Evolutionary conservation across 805 yeast species (phyloP).

Genomic region (Hanseniaspora guilliermondii): DNA sequence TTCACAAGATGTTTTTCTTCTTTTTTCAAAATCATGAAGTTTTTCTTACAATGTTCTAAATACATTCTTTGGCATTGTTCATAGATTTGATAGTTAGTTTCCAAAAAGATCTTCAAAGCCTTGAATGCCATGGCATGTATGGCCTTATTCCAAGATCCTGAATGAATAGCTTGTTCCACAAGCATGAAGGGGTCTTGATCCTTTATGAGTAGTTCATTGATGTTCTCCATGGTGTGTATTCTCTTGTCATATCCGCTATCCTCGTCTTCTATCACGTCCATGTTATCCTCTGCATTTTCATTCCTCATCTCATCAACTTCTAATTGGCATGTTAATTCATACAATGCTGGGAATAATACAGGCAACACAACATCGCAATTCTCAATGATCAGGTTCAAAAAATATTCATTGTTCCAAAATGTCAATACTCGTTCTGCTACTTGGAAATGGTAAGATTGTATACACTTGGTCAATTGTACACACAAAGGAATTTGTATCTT

Average conservation of each 20-base stretch:
- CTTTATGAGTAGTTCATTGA: slow-evolving; percentile 10
- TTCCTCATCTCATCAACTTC: slow-evolving; percentile 26
- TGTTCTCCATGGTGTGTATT: slow-evolving; percentile 12
- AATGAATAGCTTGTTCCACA: slow-evolving; percentile 31
- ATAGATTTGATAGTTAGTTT: slow-evolving; percentile 77
- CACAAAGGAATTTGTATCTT: slow-evolving; percentile 87
- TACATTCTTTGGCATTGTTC: slow-evolving; percentile 86
- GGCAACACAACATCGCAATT: slow-evolving; percentile 88
- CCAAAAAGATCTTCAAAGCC: slow-evolving; percentile 84
- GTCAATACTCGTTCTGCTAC: slow-evolving; percentile 90
- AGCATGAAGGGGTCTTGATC: slow-evolving; percentile 27
- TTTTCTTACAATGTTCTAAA: slow-evolving; percentile 66
- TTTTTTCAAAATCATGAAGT: slow-evolving; percentile 47
- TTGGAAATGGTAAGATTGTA: slow-evolving; percentile 91
- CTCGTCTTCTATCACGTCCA: slow-evolving; percentile 16
- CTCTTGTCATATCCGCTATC: slow-evolving; percentile 10
- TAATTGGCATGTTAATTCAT: slow-evolving; percentile 55
- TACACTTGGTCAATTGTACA: slow-evolving; percentile 87
- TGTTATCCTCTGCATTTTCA: slow-evolving; percentile 17
- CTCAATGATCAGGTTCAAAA: slow-evolving; percentile 78
- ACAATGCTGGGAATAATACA: slow-evolving; percentile 77
- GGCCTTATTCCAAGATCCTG: slow-evolving; percentile 83
- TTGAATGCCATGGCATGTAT: slow-evolving; percentile 82
- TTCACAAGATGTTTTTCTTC: slow-evolving; percentile 28
- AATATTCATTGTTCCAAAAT: slow-evolving; percentile 90